Evolutionary conservation across 345 rosid genomes (phyloP), one percentile per base, ranked within the genome.

Genomic region (Rubroshorea leprosula): DNA sequence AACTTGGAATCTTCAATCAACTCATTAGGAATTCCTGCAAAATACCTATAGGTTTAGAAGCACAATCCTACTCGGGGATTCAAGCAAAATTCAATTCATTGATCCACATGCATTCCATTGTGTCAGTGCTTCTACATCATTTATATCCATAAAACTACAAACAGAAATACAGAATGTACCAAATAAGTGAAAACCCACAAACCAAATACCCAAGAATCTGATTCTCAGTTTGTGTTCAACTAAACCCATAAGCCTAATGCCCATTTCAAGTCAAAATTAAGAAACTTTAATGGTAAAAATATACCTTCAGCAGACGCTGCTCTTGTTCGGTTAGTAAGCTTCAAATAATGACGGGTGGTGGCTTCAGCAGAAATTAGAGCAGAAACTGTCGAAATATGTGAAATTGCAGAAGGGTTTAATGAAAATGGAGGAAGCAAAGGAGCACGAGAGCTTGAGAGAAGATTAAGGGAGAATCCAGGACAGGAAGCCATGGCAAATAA

Each of bases 1-100:
- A 91, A 91, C 73, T 91, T 91, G 0, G 85, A 78, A 18, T 84
- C 95, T 54, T 91, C 96, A 10, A 56, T 68, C 56, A 74, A 50
- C 61, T 82, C 85, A 49, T 46, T 48, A 0, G 91, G 86, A 60
- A 62, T 43, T 58, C 83, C 97, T 80, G 77, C 41, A 60, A 54
- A 0, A 57, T 39, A 25, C 23, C 8, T 25, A 17, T 10, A 61
- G 16, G 4, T 45, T 21, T 38, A 38, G 51, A 58, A 41, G 2
- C 45, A 14, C 16, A 4, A 41, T 41, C 9, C 16, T 27, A 27
- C 4, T 8, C 4, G 8, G 31, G 31, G 31, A 3, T 27, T 39
- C 9, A 13, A 39, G 45, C 15, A 39, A 39, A 14, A 13, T 8
- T 39, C 16, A 39, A 39, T 5, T 39, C 45, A 2, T 39, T 39